Percentiles rank a stretch among this genome's conserved stretches.
Evolutionary conservation across 2,329 filamentous ascomycete genomes (phyloP).

Genomic region (Trichoderma hamatum): DNA sequence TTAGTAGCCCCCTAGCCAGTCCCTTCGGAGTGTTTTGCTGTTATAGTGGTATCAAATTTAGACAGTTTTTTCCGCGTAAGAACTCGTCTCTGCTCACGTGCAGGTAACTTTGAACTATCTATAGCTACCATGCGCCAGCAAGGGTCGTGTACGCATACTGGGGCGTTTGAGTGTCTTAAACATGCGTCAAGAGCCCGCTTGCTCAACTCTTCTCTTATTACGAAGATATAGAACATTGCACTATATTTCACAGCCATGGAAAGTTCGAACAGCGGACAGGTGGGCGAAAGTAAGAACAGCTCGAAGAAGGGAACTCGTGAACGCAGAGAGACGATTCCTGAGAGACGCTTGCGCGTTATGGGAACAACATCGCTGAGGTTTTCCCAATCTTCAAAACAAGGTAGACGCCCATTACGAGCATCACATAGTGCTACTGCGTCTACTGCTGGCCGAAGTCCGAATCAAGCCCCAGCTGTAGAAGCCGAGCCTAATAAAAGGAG

Average conservation of each 20-base stretch:
- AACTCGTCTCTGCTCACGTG: background rate
- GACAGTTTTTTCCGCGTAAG: background rate
- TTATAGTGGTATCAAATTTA: background rate
- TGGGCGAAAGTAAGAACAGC: background rate
- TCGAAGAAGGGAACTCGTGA: background rate
- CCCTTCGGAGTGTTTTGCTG: slow-evolving; percentile 6
- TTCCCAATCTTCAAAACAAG: background rate
- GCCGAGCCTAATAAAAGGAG: background rate
- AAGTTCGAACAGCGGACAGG: background rate
- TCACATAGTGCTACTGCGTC: background rate
- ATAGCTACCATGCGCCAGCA: background rate
- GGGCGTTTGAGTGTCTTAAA: background rate
- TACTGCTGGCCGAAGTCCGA: background rate
- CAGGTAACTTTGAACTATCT: background rate
- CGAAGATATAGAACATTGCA: background rate
- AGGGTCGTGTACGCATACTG: background rate
- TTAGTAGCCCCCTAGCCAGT: background rate
- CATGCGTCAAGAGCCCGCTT: background rate
- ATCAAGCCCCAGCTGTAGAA: background rate
- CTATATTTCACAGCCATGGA: background rate
- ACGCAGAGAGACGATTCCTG: background rate
- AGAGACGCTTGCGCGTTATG: background rate
- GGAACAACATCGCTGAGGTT: slow-evolving; percentile 8
- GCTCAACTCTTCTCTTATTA: background rate
- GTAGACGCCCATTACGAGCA: background rate